These are phyloP conservation scores for Mrakia hoshinonis DNA, from an alignment of 768 basidiomycete species.

Conservation along the genomic window DNA sequence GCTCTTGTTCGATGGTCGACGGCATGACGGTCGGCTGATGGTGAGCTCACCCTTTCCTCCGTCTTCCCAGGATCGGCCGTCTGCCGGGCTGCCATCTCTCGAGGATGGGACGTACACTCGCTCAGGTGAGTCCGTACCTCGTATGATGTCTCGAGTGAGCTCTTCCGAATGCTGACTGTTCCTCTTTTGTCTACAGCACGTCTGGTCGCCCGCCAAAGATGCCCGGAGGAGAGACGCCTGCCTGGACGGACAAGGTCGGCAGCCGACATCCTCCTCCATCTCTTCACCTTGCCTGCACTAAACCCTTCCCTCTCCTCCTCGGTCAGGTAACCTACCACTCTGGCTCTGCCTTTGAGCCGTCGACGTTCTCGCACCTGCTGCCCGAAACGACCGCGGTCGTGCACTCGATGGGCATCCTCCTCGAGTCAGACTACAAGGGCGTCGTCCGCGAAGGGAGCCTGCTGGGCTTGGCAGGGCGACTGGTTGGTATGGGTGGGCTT, in stretches of 20 bases:
- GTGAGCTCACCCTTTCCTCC: background rate
- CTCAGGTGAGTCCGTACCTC: slow-evolving; percentile 54
- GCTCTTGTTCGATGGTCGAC: too few species aligned
- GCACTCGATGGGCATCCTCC: slow-evolving; percentile 83
- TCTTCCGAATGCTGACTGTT: background rate
- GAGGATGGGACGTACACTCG: slow-evolving; percentile 78
- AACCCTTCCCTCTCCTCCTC: background rate
- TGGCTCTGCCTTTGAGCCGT: slow-evolving; percentile 71
- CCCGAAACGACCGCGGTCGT: slow-evolving; percentile 66
- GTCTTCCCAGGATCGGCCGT: slow-evolving; percentile 72
- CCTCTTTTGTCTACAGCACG: slow-evolving; percentile 48
- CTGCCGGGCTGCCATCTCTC: slow-evolving; percentile 73
- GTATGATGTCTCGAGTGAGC: too few species aligned
- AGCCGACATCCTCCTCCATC: slow-evolving; percentile 23
- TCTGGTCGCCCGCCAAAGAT: slow-evolving; percentile 78
- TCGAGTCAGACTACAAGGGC: slow-evolving; percentile 74
- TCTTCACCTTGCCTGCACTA: background rate
- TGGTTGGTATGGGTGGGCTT: background rate
- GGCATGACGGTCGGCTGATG: background rate
- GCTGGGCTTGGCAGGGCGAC: background rate
- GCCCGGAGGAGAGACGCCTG: slow-evolving; percentile 79
- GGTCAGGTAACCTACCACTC: slow-evolving; percentile 75
- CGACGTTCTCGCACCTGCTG: slow-evolving; percentile 62
- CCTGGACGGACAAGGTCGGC: slow-evolving; percentile 69
- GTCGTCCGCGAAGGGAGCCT: slow-evolving; percentile 44